phyloP scores from a whole-genome alignment of 2,329 filamentous ascomycete species.

The Verticillium longisporum region DNA sequence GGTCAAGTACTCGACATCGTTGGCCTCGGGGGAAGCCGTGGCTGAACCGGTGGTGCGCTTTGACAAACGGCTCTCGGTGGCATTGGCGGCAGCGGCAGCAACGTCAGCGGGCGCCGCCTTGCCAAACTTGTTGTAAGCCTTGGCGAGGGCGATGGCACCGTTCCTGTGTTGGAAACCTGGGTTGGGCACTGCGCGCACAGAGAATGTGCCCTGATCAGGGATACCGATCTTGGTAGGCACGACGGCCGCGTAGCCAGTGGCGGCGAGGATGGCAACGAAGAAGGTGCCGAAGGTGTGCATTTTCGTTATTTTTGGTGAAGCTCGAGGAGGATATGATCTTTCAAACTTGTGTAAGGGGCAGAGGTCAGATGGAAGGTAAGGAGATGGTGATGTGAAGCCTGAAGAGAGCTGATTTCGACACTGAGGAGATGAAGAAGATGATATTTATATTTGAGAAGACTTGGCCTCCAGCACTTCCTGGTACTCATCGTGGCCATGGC shows the following conservation, averaged over 20 bases:
- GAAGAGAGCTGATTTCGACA: too few species aligned
- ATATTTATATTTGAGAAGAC: too few species aligned
- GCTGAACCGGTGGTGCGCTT: conserved; percentile 23
- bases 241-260: neutral
- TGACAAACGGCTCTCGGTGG: conserved; percentile 5
- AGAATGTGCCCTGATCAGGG: neutral
- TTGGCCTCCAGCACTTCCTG: too few species aligned
- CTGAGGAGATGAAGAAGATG: too few species aligned
- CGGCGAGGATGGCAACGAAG: neutral
- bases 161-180: conserved; percentile 5
- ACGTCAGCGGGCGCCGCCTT: conserved; percentile 23
- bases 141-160: conserved; percentile 26
- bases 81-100: conserved; percentile 13
- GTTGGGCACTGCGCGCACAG: neutral
- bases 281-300: neutral
- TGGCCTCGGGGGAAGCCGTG: conserved; percentile 16
- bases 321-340: neutral
- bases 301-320: neutral
- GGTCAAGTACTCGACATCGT: conserved; percentile 30
- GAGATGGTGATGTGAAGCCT: neutral
- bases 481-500: too few species aligned
- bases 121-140: conserved; percentile 29
- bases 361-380: neutral
- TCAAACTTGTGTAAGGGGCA: neutral
- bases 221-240: neutral